Base-by-base conservation (phyloP, 768 basidiomycete genomes). In the Arthromyces matolae region DNA sequence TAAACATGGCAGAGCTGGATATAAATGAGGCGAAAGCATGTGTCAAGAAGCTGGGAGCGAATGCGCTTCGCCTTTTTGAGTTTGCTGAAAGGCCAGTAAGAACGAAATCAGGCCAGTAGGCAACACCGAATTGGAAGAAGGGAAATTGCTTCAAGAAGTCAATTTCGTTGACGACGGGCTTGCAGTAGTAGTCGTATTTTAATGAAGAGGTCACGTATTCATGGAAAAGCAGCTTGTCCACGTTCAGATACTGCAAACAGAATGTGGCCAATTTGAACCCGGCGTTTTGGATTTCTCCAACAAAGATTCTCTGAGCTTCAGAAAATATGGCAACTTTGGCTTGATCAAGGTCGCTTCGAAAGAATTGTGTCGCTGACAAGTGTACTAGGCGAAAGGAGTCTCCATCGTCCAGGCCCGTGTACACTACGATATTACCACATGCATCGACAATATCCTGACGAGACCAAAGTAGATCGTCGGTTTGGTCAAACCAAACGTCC, bases 371-470 rank as follows among this genome's bases (percentile, higher is more conserved):
- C 5, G 35, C 50, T 4, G 50, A 47, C 23, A 51, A 41, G 22
- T 51, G 50, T 13, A 51, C 20, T n/a, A 47, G 50, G 2, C 5
- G 34, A 14, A 51, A 31, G n/a, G 41, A 16, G 13, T 42, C 45
- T 29, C 45, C 50, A 7, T 37, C 29, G 13, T 25, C 42, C 8
- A 39, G 20, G 19, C 39, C 37, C 1, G 29, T 38, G 27, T 50
- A 50, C 2, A 25, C 40, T 16, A 50, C 42, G n/a, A 50, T 42
- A 24, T 50, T 44, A 2, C 43, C 49, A 13, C 49, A 50, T 6
- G 42, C 42, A n/a, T 50, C 42, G 29, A 50, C 43, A 34, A 50
- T 45, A 19, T 50, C 49, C 34, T 45, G 42, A 18, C 36, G 49
- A 12, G 49, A 44, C 43, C 49, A 50, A 24, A 50, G 28, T 10